A percentile compares a stretch with the other conserved stretches of the same genome.
phyloP scores from a whole-genome alignment of 257 asterid genomes.

The Buddleja alternifolia region DNA sequence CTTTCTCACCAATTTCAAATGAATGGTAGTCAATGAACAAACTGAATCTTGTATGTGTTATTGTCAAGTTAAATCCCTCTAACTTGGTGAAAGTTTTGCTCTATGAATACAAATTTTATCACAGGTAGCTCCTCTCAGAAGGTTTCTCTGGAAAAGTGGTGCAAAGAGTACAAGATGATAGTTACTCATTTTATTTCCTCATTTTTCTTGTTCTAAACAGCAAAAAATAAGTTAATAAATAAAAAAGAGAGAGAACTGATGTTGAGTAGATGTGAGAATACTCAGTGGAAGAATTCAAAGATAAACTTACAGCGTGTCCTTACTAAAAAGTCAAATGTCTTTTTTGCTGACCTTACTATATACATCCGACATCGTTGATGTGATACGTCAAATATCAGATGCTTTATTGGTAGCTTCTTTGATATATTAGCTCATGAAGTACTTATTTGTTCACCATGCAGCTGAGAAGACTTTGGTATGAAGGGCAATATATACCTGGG shows the following conservation, averaged over 20 bases:
- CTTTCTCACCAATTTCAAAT: conserved; percentile 2
- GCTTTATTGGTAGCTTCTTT: conserved; percentile 27
- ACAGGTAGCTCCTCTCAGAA: conserved; percentile 9
- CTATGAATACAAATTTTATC: background rate
- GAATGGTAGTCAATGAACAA: conserved; percentile 17
- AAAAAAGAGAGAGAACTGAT: background rate
- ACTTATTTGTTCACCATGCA: conserved; percentile 43
- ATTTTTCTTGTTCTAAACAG: background rate
- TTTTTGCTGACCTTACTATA: background rate
- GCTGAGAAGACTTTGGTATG: conserved; percentile 93
- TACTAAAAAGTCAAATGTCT: conserved; percentile 2
- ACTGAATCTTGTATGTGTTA: conserved; percentile 14
- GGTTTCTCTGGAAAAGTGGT: background rate
- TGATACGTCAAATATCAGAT: conserved; percentile 1
- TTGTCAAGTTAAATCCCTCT: conserved; percentile 1
- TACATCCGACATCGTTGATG: background rate
- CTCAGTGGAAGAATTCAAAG: background rate
- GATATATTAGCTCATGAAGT: conserved; percentile 18
- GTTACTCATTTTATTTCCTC: background rate
- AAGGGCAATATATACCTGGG: conserved; percentile 91
- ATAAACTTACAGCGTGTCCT: conserved; percentile 15
- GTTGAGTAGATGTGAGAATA: conserved; percentile 10
- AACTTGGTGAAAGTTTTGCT: conserved; percentile 5
- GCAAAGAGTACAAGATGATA: background rate
- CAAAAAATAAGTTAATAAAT: too few species aligned